These are phyloP conservation scores for Amanita thiersii DNA, from an alignment of 768 basidiomycete species.

Conservation along the genomic window DNA sequence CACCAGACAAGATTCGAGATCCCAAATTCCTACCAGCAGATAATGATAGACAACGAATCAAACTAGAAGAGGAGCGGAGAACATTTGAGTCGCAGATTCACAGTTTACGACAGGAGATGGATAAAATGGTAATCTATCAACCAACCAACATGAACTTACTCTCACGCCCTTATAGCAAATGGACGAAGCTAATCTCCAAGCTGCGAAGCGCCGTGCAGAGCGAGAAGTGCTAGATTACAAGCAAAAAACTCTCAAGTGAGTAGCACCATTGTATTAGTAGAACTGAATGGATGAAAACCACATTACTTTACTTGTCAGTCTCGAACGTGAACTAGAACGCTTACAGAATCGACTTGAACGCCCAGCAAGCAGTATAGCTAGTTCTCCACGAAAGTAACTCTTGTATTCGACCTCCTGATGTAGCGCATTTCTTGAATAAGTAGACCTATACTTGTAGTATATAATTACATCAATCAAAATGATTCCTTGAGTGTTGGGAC, in stretches of 20 bases:
- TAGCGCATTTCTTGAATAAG: too few species aligned
- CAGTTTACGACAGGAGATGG: slow-evolving; percentile 50
- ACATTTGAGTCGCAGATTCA: slow-evolving; percentile 51
- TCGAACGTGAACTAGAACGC: slow-evolving; percentile 64
- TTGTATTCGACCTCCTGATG: background rate
- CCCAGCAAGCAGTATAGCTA: slow-evolving; percentile 28
- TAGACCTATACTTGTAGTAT: too few species aligned
- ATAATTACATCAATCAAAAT: too few species aligned
- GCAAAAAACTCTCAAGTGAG: slow-evolving; percentile 62
- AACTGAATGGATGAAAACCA: too few species aligned
- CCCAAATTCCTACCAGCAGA: slow-evolving; percentile 48
- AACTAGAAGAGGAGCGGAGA: slow-evolving; percentile 60
- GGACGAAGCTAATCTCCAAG: slow-evolving; percentile 55
- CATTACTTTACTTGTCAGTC: slow-evolving; percentile 22
- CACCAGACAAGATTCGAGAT: slow-evolving; percentile 35
- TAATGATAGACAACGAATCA: slow-evolving; percentile 49
- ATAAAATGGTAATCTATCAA: slow-evolving; percentile 39
- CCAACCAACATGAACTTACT: slow-evolving; percentile 8
- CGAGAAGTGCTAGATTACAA: slow-evolving; percentile 69
- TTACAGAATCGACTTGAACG: slow-evolving; percentile 57
- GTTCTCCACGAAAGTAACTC: slow-evolving; percentile 24
- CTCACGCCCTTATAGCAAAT: slow-evolving; percentile 44
- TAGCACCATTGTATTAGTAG: slow-evolving; percentile 6
- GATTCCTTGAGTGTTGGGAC: too few species aligned
- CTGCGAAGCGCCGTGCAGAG: slow-evolving; percentile 69